Percentiles rank a stretch among this genome's conserved stretches.
These are phyloP conservation scores for Tylopilus subfusipes DNA, from an alignment of 768 basidiomycete genomes.

Conservation along the genomic window DNA sequence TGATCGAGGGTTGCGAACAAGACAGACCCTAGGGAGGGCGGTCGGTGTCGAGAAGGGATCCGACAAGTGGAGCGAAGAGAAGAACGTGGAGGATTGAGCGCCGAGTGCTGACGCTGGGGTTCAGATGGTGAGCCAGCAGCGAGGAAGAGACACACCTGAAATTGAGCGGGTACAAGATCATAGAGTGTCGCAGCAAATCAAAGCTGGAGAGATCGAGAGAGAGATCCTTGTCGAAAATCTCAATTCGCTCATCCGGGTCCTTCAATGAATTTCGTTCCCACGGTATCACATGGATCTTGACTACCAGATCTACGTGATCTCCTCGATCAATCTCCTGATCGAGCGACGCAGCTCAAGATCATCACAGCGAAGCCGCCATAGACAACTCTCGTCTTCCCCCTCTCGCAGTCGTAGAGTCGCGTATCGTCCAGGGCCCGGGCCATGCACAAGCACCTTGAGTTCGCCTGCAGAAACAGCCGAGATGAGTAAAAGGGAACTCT, in stretches of 20 bases:
- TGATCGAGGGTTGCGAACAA: constrained; percentile 14
- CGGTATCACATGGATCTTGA: not conserved
- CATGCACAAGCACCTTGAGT: constrained; percentile 53
- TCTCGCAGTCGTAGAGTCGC: constrained; percentile 57
- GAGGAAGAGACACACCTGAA: constrained; percentile 20
- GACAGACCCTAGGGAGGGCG: constrained; percentile 65
- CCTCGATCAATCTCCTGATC: constrained; percentile 44
- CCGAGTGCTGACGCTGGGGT: constrained; percentile 16
- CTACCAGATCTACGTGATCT: not conserved
- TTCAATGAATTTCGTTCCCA: not conserved
- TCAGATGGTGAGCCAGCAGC: not conserved
- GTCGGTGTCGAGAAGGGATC: constrained; percentile 64
- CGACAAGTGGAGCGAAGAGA: constrained; percentile 55
- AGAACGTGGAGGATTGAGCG: constrained; percentile 46
- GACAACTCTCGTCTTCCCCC: constrained; percentile 64
- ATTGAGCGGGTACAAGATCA: constrained; percentile 45
- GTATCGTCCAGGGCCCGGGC: constrained; percentile 14
- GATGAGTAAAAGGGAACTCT: not conserved
- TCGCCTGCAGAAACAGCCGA: constrained; percentile 45
- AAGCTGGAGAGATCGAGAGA: not conserved
- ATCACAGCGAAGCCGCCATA: constrained; percentile 65
- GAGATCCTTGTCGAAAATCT: constrained; percentile 16
- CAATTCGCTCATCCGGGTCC: not conserved
- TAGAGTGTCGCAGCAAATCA: constrained; percentile 37
- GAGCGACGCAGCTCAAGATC: constrained; percentile 40